These are phyloP conservation scores for Talaromyces rugulosus DNA, from an alignment of 2,329 filamentous ascomycete species.

Conservation along the genomic window DNA sequence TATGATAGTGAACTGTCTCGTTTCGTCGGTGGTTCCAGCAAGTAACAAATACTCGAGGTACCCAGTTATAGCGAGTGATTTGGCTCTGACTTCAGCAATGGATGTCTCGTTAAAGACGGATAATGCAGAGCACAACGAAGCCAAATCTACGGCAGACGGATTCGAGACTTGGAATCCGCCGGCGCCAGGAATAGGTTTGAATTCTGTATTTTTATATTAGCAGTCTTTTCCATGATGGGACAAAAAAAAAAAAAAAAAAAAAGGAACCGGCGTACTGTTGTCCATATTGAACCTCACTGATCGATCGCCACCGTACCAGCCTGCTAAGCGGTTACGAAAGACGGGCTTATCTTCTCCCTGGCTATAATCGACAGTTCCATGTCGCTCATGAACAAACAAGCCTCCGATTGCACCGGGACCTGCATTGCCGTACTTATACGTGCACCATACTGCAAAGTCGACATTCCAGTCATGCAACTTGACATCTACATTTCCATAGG, in stretches of 20 bases:
- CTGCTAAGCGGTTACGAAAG: constrained; percentile 65
- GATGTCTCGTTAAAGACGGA: constrained; percentile 68
- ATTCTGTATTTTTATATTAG: constrained; percentile 35
- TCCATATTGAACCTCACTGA: constrained; percentile 74
- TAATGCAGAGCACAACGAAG: constrained; percentile 65
- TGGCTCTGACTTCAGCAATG: constrained; percentile 63
- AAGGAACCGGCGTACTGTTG: constrained; percentile 45
- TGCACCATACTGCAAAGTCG: constrained; percentile 88
- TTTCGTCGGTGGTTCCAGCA: constrained; percentile 29
- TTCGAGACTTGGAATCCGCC: constrained; percentile 78
- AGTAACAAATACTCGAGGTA: constrained; percentile 68
- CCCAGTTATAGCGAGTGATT: constrained; percentile 67
- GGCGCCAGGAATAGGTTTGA: constrained; percentile 72
- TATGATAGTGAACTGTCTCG: constrained; percentile 55
- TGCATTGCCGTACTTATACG: constrained; percentile 87
- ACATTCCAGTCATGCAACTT: constrained; percentile 81
- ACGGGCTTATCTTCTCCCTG: constrained; percentile 39
- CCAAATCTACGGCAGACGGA: constrained; percentile 71
- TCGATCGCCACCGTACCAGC: constrained; percentile 83
- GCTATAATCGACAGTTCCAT: constrained; percentile 49
- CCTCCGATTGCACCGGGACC: constrained; percentile 77
- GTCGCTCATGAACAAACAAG: constrained; percentile 70
- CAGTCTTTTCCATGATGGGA: neutral
- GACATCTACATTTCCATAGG: constrained; percentile 74
- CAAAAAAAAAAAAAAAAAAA: too few relatives aligned